Evolutionary conservation across 2,329 filamentous ascomycete genomes (phyloP).

Genomic region (Raffaelea ambrosiae): DNA sequence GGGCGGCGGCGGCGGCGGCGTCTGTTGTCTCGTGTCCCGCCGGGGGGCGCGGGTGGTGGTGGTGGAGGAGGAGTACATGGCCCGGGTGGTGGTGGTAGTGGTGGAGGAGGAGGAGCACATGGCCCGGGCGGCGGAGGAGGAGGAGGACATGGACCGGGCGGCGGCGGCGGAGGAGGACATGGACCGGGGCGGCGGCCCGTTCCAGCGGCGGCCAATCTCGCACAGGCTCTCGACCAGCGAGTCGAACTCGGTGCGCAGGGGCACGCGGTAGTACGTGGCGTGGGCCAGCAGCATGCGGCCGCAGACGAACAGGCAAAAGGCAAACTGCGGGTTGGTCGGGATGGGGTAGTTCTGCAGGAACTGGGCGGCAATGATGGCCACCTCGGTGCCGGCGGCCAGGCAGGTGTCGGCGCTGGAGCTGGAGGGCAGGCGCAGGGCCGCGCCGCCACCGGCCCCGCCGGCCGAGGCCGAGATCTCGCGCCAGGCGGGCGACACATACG

Average conservation of each 20-base stretch:
- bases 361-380: constrained; percentile 26
- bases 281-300: constrained; percentile 25
- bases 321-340: constrained; percentile 25
- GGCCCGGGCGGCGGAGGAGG: no score
- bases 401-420: constrained; percentile 31
- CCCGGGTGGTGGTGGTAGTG: no score
- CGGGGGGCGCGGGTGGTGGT: no score
- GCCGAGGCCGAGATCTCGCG: constrained; percentile 10
- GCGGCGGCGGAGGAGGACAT: no score
- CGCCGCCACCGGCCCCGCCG: no score
- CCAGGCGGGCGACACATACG: constrained; percentile 25
- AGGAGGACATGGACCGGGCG: no score
- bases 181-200: constrained; percentile 13
- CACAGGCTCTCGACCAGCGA: constrained; percentile 22
- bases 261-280: constrained; percentile 20
- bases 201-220: constrained; percentile 29
- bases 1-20: no score
- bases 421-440: constrained; percentile 24
- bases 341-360: constrained; percentile 24
- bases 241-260: constrained; percentile 21
- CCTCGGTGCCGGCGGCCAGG: constrained; percentile 27
- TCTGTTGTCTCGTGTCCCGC: no score
- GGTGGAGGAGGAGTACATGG: no score
- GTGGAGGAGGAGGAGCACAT: no score
- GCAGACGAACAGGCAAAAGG: constrained; percentile 29